These are phyloP conservation scores for Aspergillus jensenii DNA, from an alignment of 2,329 filamentous ascomycete species.

Conservation along the genomic window DNA sequence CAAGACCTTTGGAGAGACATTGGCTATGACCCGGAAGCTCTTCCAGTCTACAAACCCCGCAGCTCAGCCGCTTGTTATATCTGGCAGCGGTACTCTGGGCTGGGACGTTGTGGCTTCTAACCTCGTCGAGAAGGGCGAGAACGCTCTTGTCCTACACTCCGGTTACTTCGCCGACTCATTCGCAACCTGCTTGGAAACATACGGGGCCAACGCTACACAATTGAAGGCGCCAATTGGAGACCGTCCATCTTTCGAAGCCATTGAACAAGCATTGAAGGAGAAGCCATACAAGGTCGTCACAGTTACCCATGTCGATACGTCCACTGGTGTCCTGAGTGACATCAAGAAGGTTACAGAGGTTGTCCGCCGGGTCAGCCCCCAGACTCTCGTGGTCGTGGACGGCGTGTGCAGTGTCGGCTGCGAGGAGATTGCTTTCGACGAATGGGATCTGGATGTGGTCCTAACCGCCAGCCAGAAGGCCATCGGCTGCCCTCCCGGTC, in stretches of 20 bases:
- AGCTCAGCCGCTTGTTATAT: constrained; percentile 89
- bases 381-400: constrained; percentile 89
- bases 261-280: constrained; percentile 83
- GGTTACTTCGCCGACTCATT: constrained; percentile 98
- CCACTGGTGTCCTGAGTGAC: constrained; percentile 91
- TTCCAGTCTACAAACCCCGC: constrained; percentile 84
- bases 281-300: constrained; percentile 94
- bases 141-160: constrained; percentile 89
- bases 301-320: constrained; percentile 96
- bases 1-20: constrained; percentile 83
- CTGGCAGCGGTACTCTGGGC: constrained; percentile 90
- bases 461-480: constrained; percentile 96
- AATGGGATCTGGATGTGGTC: constrained; percentile 89
- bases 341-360: constrained; percentile 80
- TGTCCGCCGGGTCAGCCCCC: constrained; percentile 81
- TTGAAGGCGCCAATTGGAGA: constrained; percentile 86
- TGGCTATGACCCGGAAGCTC: constrained; percentile 84
- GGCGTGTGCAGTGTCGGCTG: constrained; percentile 96
- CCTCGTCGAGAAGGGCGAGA: constrained; percentile 82
- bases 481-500: constrained; percentile 89
- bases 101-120: constrained; percentile 98
- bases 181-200: constrained; percentile 85
- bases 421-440: constrained; percentile 94
- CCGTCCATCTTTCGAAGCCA: constrained; percentile 79
- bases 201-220: constrained; percentile 87